Base-by-base conservation (phyloP, 352 stramenopile genomes). In the Globisporangium alternatum region DNA sequence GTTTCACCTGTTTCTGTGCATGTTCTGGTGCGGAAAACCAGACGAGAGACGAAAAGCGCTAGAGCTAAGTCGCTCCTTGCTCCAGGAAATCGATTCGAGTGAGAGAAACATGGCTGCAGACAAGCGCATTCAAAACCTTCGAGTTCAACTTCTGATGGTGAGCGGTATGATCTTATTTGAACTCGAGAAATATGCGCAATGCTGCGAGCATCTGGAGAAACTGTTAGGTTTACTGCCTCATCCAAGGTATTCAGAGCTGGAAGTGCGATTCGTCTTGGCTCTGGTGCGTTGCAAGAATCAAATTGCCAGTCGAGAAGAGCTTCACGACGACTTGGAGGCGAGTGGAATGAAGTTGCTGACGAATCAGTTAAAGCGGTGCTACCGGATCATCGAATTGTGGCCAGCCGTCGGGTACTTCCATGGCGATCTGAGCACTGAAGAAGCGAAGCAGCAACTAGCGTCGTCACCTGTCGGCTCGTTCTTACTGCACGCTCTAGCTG, bases 381-480 rank as follows among this genome's bases (percentile, higher is more conserved):
- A 77, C 45, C 78, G 77, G 35, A 44, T 64, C 12, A 67, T 90
- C n/a, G 81, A 89, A 33, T 30, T 89, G 25, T 81, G 71, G 76
- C 72, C 74, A 1, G 67, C 62, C 13, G 77, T 89, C 45, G 79
- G 81, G 3, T 90, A 76, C 55, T 89, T 87, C 22, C 76, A 88
- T 41, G 78, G 78, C 6, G 25, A 33, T 2, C 6, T 89, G 2
- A 64, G 51, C 7, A 76, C 56, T 43, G 58, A 37, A n/a, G 52
- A 75, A 19, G 79, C 72, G 0, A 83, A 72, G 7, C 25, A 51
- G 9, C 44, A 75, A 13, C 53, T 90, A 2, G 22, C 54, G 19
- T 25, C n/a, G 10, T 56, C 73, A 4, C 72, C 70, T 0, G 64
- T 77, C 19, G 80, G 81, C 4, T 66, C 80, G 0, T 89, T 81